phyloP scores from a whole-genome alignment of 192 early-diverging fungal genomes.

The Coemansia sp. region DNA sequence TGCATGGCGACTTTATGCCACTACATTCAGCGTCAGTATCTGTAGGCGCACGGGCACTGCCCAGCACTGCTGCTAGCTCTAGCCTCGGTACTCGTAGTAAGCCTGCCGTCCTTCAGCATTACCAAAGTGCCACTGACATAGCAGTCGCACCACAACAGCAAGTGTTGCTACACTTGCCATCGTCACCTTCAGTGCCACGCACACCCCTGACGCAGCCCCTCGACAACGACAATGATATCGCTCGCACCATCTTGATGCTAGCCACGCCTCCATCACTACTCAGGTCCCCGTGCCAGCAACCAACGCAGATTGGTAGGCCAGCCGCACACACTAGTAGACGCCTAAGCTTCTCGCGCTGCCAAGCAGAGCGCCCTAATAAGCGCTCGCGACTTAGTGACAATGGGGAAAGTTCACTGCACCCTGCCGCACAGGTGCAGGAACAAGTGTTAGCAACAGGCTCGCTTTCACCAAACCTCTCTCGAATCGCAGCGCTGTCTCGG shows the following conservation, averaged over 20 bases:
- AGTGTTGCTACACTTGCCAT: constrained; percentile 11
- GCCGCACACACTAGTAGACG: constrained; percentile 6
- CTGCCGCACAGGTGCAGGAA: neutral
- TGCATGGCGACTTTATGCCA: constrained; percentile 20
- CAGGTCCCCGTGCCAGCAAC: constrained; percentile 10
- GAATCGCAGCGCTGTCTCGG: constrained; percentile 11
- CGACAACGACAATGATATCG: constrained; percentile 31
- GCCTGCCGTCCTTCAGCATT: neutral
- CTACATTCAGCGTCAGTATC: neutral
- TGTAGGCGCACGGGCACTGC: neutral
- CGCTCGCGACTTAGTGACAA: constrained; percentile 1
- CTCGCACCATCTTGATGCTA: constrained; percentile 42
- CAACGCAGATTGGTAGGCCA: neutral
- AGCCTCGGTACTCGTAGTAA: neutral
- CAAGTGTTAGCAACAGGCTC: neutral
- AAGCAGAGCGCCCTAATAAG: neutral
- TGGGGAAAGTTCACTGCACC: neutral
- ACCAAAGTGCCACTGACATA: neutral
- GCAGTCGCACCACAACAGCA: neutral
- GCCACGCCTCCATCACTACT: constrained; percentile 32
- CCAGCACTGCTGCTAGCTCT: neutral
- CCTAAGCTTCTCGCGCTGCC: constrained; percentile 29
- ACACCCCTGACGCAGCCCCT: constrained; percentile 19
- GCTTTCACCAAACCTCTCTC: constrained; percentile 15
- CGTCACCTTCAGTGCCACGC: constrained; percentile 9